These are phyloP conservation scores for Daldinia sp. DNA, from an alignment of 2,329 filamentous ascomycete species.

Conservation along the genomic window DNA sequence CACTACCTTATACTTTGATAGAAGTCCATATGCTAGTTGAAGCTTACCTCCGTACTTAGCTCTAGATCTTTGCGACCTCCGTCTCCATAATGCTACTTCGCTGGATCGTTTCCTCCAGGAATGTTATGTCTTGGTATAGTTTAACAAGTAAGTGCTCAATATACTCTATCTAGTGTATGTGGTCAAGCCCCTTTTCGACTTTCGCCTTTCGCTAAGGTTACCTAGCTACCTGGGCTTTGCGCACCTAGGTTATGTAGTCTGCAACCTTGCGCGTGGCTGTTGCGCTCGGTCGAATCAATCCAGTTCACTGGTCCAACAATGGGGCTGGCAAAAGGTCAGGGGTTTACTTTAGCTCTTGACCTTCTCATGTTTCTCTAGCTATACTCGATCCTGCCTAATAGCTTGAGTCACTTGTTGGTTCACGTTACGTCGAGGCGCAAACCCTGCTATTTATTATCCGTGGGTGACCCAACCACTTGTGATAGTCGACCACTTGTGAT, in stretches of 20 bases:
- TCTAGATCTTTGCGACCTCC: slow-evolving; percentile 25
- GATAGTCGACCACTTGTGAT: slow-evolving; percentile 31
- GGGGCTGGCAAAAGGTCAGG: slow-evolving; percentile 21
- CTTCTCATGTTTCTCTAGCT: slow-evolving; percentile 18
- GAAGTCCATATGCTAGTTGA: slow-evolving; percentile 6
- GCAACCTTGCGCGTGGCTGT: slow-evolving; percentile 29
- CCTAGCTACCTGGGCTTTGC: too few species aligned
- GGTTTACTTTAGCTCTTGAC: slow-evolving; percentile 24
- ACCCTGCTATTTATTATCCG: slow-evolving; percentile 4
- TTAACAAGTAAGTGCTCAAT: slow-evolving; percentile 23
- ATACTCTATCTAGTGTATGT: slow-evolving; percentile 30
- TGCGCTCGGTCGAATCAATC: slow-evolving; percentile 33
- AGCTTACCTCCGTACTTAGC: slow-evolving; percentile 11
- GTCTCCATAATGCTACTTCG: slow-evolving; percentile 33
- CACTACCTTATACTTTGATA: slow-evolving; percentile 1
- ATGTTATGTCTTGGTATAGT: slow-evolving; percentile 33
- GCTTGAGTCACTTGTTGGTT: slow-evolving; percentile 16
- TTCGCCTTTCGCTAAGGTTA: too few species aligned
- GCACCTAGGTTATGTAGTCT: slow-evolving; percentile 10
- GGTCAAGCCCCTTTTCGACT: slow-evolving; percentile 27
- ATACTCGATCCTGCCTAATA: slow-evolving; percentile 15
- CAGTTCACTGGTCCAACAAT: slow-evolving; percentile 25
- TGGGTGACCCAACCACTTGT: slow-evolving; percentile 36
- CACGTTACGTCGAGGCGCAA: slow-evolving; percentile 34
- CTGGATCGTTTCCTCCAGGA: slow-evolving; percentile 37